phyloP scores from a whole-genome alignment of 139 green algal species.

The Tetradesmus lagerheimii region DNA sequence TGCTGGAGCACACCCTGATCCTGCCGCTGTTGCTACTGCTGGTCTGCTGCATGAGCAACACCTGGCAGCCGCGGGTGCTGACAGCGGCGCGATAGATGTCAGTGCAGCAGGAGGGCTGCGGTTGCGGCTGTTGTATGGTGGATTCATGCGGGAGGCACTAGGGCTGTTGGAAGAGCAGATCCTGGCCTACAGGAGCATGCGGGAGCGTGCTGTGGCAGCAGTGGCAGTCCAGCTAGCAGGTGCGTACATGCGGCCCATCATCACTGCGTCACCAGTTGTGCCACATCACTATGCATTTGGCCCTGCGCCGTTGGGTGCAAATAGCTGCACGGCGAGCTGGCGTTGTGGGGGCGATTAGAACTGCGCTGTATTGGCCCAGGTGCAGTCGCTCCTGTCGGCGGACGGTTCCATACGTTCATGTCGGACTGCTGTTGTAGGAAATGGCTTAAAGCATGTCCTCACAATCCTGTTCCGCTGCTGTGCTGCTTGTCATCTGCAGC shows the following conservation, averaged over 20 bases:
- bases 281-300: no score
- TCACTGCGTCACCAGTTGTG: no score
- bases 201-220: neutral
- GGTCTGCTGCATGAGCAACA: neutral
- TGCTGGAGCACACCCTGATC: neutral
- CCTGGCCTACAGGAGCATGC: neutral
- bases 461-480: neutral
- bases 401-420: no score
- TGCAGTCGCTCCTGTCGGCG: no score
- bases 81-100: neutral
- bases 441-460: no score
- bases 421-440: no score
- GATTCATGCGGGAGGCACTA: slow-evolving; percentile 16
- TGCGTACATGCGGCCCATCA: neutral
- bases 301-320: no score
- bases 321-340: no score
- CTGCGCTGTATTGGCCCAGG: no score
- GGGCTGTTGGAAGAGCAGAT: slow-evolving; percentile 44
- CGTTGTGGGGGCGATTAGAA: no score
- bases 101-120: neutral
- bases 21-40: neutral
- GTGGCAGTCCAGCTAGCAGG: neutral
- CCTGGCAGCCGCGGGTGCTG: neutral
- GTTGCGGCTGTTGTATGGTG: slow-evolving; percentile 17
- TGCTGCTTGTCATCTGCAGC: neutral